Percentiles rank a stretch among this genome's conserved stretches.
phyloP scores from a whole-genome alignment of 2,329 filamentous ascomycete species.

The Botrytis sinoallii region DNA sequence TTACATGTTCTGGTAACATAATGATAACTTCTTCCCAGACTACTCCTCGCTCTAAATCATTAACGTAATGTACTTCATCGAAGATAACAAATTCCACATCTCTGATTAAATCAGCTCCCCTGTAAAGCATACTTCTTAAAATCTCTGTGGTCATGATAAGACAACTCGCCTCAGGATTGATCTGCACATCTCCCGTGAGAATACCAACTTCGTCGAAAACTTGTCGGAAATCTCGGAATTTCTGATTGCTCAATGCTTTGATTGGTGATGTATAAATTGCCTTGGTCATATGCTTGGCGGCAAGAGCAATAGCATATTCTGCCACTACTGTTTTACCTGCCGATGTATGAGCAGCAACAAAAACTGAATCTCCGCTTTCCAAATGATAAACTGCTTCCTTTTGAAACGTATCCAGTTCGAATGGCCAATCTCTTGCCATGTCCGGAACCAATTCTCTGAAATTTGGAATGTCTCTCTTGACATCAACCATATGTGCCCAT shows the following conservation, averaged over 20 bases:
- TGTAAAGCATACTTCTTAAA: conserved; percentile 94
- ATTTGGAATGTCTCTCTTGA: conserved; percentile 89
- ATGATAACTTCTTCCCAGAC: conserved; percentile 99
- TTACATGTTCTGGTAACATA: conserved; percentile 96
- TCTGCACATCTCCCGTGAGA: conserved; percentile 94
- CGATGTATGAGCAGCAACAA: conserved; percentile 95
- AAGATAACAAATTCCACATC: conserved; percentile 99
- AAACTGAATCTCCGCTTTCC: conserved; percentile 94
- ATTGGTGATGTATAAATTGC: conserved; percentile 99
- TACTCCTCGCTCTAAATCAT: conserved; percentile 90
- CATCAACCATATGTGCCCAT: conserved; percentile 98
- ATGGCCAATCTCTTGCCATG: conserved; percentile 95
- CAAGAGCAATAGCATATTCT: conserved; percentile 94
- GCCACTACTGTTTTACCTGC: conserved; percentile 98
- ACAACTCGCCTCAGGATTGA: conserved; percentile 94
- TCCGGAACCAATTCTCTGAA: conserved; percentile 91
- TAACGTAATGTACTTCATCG: conserved; percentile 98
- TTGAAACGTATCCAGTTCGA: conserved; percentile 96
- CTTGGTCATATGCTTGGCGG: conserved; percentile 98
- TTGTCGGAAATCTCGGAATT: conserved; percentile 90
- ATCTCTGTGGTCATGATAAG: conserved; percentile 99
- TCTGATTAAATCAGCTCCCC: conserved; percentile 90
- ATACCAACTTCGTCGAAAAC: conserved; percentile 96
- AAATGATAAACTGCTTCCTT: conserved; percentile 98
- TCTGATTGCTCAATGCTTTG: conserved; percentile 97